A percentile compares a stretch with the other conserved stretches of the same genome.
Conservation (phyloP, 352 stramenopile species). For the Phytophthora brassicae region DNA sequence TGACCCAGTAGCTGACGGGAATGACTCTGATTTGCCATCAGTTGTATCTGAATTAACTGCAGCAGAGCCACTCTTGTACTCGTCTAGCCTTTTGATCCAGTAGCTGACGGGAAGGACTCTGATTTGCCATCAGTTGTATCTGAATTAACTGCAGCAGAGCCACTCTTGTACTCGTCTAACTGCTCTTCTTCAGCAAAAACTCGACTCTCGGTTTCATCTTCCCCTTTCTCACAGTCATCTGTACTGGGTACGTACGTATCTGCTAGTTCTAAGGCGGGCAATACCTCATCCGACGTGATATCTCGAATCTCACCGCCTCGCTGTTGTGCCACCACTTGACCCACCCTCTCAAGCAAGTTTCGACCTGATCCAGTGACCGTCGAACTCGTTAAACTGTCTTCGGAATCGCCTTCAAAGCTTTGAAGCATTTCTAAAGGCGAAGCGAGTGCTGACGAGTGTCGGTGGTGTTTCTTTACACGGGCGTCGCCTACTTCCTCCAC, state of each 20-base stretch:
- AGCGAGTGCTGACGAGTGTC: conserved; percentile 25
- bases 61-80: no score
- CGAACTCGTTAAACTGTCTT: conserved; percentile 22
- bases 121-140: conserved; percentile 14
- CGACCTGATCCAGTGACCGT: conserved; percentile 32
- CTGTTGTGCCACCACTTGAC: conserved; percentile 71
- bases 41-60: no score
- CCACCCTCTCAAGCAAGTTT: conserved; percentile 65
- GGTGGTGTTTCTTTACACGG: not conserved
- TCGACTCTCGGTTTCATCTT: conserved; percentile 9
- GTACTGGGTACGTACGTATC: conserved; percentile 33
- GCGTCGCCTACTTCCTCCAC: not conserved
- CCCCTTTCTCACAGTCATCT: conserved; percentile 16
- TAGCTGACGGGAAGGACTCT: not conserved
- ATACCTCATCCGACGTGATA: conserved; percentile 61
- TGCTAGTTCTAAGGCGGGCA: conserved; percentile 22
- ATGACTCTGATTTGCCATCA: conserved; percentile 9
- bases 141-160: not conserved
- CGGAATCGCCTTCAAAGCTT: conserved; percentile 37
- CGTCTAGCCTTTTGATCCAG: conserved; percentile 24
- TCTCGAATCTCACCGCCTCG: conserved; percentile 77
- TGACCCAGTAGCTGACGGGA: conserved; percentile 2
- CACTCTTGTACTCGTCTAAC: conserved; percentile 28
- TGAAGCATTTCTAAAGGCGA: conserved; percentile 46
- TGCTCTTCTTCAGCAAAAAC: conserved; percentile 19